Percentiles rank a stretch among this genome's conserved stretches.
phyloP scores from a whole-genome alignment of 768 basidiomycete species.

The Agrocybe chaxingu region DNA sequence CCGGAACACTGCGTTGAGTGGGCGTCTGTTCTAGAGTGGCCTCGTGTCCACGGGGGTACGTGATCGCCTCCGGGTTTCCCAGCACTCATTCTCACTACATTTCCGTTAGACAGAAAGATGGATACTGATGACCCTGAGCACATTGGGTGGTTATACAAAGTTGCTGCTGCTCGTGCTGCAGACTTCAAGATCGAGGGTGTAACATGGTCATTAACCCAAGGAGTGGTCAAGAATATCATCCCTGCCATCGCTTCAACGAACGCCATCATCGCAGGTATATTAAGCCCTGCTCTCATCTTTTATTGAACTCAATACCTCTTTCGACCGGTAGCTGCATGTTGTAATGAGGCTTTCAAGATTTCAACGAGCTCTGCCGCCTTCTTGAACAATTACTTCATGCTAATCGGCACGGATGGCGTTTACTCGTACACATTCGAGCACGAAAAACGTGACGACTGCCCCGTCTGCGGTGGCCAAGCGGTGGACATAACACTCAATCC shows the following conservation, averaged over 20 bases:
- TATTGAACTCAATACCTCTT: conserved; percentile 6
- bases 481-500: conserved; percentile 67
- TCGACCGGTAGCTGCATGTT: conserved; percentile 74
- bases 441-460: conserved; percentile 89
- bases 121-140: conserved; percentile 98
- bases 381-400: conserved; percentile 97
- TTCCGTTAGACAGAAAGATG: conserved; percentile 77
- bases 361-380: conserved; percentile 93
- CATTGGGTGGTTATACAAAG: conserved; percentile 87
- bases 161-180: conserved; percentile 78
- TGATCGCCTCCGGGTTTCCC: neutral
- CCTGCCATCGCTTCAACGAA: conserved; percentile 99
- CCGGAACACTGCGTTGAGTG: conserved; percentile 99
- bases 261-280: conserved; percentile 88
- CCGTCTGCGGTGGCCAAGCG: conserved; percentile 93
- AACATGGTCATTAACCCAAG: conserved; percentile 96
- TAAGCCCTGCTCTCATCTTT: neutral
- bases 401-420: conserved; percentile 93
- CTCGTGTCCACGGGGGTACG: conserved; percentile 85
- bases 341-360: conserved; percentile 99
- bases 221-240: conserved; percentile 99
- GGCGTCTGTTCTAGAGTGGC: conserved; percentile 99
- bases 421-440: conserved; percentile 98
- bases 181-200: conserved; percentile 98
- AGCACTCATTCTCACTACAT: neutral